phyloP scores from a whole-genome alignment of 148 eudicot species.

The Amaranthus palmeri region DNA sequence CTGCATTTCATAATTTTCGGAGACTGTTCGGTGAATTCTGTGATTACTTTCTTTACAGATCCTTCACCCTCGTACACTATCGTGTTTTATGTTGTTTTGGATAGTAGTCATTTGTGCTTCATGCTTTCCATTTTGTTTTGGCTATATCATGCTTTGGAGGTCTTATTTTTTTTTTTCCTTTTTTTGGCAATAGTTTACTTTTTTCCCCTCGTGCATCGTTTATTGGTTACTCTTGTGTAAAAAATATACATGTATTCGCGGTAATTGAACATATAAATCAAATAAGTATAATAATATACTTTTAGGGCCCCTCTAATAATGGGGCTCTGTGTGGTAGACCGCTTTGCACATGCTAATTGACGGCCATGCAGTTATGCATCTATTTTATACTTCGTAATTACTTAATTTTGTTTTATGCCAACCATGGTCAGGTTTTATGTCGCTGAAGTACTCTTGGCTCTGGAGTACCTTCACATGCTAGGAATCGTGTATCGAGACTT shows the following conservation, averaged over 20 bases:
- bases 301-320: too few species aligned
- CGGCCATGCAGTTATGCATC: background rate
- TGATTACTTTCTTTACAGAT: background rate
- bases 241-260: too few species aligned
- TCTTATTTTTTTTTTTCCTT: too few species aligned
- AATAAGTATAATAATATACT: too few species aligned
- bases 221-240: too few species aligned
- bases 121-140: background rate
- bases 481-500: slow-evolving; percentile 86
- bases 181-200: too few species aligned
- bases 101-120: background rate
- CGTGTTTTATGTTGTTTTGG: background rate
- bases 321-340: too few species aligned
- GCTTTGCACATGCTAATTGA: too few species aligned
- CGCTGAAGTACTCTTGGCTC: slow-evolving; percentile 78
- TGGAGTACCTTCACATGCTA: slow-evolving; percentile 86
- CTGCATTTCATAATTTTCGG: background rate
- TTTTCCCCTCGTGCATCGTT: too few species aligned
- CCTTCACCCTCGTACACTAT: background rate
- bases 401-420: slow-evolving; percentile 1
- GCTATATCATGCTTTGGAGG: background rate
- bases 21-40: background rate
- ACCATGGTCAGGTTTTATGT: slow-evolving; percentile 56
- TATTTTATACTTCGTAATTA: background rate
- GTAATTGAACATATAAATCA: too few species aligned